Percentiles rank a stretch among this genome's conserved stretches.
Evolutionary conservation across 495 filamentous ascomycete species (phyloP).

Genomic region (Astrothelium subdiscretum): DNA sequence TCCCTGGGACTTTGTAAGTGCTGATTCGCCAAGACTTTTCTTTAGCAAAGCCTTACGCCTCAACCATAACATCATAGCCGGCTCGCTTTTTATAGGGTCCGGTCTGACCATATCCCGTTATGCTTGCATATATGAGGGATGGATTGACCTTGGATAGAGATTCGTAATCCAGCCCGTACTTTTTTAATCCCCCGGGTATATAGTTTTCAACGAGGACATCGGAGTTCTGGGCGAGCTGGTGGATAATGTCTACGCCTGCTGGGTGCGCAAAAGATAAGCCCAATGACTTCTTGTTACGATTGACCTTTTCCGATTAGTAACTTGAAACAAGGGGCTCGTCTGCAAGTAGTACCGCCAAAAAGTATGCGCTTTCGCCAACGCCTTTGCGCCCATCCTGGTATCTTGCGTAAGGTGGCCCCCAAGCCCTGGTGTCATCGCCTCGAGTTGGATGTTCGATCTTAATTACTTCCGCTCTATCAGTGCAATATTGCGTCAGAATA

Average conservation of each 20-base stretch:
- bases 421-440: constrained; percentile 90
- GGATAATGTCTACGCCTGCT: constrained; percentile 72
- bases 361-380: constrained; percentile 91
- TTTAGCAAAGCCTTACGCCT: constrained; percentile 41
- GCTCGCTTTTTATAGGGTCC: constrained; percentile 82
- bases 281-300: constrained; percentile 93
- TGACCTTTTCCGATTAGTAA: constrained; percentile 45
- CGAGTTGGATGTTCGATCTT: constrained; percentile 89
- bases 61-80: constrained; percentile 98
- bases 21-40: background rate
- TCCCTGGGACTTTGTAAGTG: constrained; percentile 35
- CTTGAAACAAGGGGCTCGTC: background rate
- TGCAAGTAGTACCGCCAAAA: constrained; percentile 54
- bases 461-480: constrained; percentile 76
- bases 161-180: constrained; percentile 80
- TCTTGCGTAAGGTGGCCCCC: constrained; percentile 89
- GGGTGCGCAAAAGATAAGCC: constrained; percentile 81
- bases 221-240: constrained; percentile 68
- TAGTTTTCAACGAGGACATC: constrained; percentile 98
- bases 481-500: constrained; percentile 2
- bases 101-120: constrained; percentile 77
- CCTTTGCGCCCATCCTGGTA: constrained; percentile 48
- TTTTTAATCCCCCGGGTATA: constrained; percentile 78
- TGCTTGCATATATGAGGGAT: constrained; percentile 56
- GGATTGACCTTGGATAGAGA: constrained; percentile 73